Evolutionary conservation across 495 filamentous ascomycete genomes (phyloP).

Genomic region (Talaromyces wortmannii): DNA sequence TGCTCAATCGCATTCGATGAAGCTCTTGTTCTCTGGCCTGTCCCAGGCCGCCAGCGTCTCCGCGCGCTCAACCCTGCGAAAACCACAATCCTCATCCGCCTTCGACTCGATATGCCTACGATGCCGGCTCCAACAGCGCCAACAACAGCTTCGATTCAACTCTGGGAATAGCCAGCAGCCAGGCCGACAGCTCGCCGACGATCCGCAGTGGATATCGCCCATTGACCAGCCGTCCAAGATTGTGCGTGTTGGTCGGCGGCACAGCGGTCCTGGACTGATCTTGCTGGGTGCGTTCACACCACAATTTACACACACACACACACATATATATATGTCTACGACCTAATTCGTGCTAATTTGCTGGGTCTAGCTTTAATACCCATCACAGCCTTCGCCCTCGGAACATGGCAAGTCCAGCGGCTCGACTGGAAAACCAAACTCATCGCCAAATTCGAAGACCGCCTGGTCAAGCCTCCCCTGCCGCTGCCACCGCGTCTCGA

Average conservation of each 20-base stretch:
- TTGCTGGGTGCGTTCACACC: constrained; percentile 52
- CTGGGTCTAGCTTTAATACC: constrained; percentile 72
- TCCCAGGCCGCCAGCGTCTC: neutral
- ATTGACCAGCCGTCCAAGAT: constrained; percentile 78
- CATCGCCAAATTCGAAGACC: constrained; percentile 84
- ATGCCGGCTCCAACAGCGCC: constrained; percentile 16
- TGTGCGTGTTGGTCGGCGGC: constrained; percentile 62
- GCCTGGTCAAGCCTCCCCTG: constrained; percentile 76
- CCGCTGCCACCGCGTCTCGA: constrained; percentile 81
- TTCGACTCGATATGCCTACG: constrained; percentile 20
- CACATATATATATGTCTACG: neutral
- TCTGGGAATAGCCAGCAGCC: neutral
- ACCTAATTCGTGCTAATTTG: neutral
- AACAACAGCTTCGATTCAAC: constrained; percentile 27
- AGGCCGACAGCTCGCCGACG: constrained; percentile 40
- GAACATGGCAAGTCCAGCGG: constrained; percentile 93
- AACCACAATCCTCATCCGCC: neutral
- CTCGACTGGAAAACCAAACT: constrained; percentile 89
- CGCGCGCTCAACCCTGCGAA: neutral
- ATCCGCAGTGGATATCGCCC: constrained; percentile 69
- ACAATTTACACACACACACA: neutral
- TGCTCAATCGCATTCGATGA: neutral
- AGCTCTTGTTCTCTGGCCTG: neutral
- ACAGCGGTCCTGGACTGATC: constrained; percentile 70
- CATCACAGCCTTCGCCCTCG: constrained; percentile 80